Evolutionary conservation across 1,284 basidiomycete genomes (phyloP).

Genomic region (Tremellales sp.): DNA sequence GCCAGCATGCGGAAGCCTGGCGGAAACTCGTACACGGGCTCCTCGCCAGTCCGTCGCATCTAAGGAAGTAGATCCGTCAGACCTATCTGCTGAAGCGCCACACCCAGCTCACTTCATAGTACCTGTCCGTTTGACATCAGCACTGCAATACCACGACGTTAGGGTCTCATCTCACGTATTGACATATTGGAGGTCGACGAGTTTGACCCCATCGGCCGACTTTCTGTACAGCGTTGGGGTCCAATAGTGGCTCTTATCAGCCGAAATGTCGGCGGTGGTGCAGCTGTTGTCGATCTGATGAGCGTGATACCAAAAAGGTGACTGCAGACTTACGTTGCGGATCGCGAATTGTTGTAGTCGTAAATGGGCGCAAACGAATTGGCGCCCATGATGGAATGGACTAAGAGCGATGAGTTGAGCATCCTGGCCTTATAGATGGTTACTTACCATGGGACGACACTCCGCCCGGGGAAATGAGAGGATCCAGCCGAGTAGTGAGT

Average conservation of each 20-base stretch:
- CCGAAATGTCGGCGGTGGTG: slow-evolving; percentile 20
- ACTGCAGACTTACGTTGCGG: slow-evolving; percentile 5
- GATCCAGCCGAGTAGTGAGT: too few relatives aligned
- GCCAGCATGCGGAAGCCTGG: slow-evolving; percentile 29
- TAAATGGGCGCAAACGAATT: slow-evolving; percentile 12
- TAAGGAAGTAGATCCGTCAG: background rate
- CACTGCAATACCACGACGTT: background rate
- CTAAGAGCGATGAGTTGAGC: slow-evolving; percentile 2
- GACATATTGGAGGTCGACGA: slow-evolving; percentile 16
- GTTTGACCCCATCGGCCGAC: slow-evolving; percentile 11
- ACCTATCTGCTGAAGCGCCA: background rate
- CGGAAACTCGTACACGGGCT: slow-evolving; percentile 24
- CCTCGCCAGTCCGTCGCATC: slow-evolving; percentile 3
- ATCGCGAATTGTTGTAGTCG: slow-evolving; percentile 9
- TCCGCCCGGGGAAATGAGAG: too few relatives aligned
- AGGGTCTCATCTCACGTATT: slow-evolving; percentile 19
- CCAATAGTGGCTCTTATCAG: slow-evolving; percentile 29
- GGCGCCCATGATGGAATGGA: slow-evolving; percentile 18
- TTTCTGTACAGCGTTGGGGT: slow-evolving; percentile 24
- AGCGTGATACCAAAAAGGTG: background rate
- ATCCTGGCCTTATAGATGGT: too few relatives aligned
- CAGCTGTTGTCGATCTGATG: slow-evolving; percentile 12
- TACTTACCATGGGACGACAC: too few relatives aligned
- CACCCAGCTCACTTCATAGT: background rate
- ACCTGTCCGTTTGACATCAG: slow-evolving; percentile 1